Conservation (phyloP, 768 basidiomycete species). For the Coprinellus aureogranulatus region DNA sequence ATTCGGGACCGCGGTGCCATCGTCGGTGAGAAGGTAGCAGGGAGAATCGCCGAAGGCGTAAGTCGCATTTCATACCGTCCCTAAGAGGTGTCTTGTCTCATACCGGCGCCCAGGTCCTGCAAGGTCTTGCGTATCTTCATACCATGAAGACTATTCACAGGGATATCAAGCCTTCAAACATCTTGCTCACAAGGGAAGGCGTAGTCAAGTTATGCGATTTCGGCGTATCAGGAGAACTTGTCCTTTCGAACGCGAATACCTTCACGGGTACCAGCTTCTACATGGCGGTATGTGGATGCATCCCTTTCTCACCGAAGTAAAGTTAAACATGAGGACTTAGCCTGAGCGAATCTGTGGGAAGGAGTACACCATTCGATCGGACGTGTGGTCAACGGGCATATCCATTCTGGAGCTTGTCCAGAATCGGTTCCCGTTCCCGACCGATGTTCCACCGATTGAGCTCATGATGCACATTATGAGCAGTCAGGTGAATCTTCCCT, state of each 20-base stretch:
- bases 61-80: constrained; percentile 23
- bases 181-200: constrained; percentile 86
- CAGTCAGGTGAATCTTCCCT: constrained; percentile 51
- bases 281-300: constrained; percentile 80
- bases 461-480: constrained; percentile 86
- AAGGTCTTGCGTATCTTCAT: constrained; percentile 93
- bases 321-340: constrained; percentile 35
- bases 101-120: constrained; percentile 56
- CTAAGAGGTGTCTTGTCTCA: constrained; percentile 14
- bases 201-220: constrained; percentile 93
- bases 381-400: constrained; percentile 98
- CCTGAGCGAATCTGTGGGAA: constrained; percentile 93
- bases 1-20: constrained; percentile 76
- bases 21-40: constrained; percentile 85
- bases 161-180: constrained; percentile 92
- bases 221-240: constrained; percentile 94
- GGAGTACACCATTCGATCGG: constrained; percentile 90
- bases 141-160: constrained; percentile 90
- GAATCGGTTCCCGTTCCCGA: constrained; percentile 94
- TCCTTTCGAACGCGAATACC: constrained; percentile 88
- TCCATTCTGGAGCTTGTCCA: constrained; percentile 91
- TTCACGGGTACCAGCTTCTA: constrained; percentile 98
- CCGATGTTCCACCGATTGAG: constrained; percentile 90
- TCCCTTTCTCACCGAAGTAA: constrained; percentile 1
- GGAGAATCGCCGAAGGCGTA: constrained; percentile 91